Evolutionary conservation across 1,284 basidiomycete genomes (phyloP), one percentile per base, ranked within the genome.

Genomic region (Ceratobasidium sp.): DNA sequence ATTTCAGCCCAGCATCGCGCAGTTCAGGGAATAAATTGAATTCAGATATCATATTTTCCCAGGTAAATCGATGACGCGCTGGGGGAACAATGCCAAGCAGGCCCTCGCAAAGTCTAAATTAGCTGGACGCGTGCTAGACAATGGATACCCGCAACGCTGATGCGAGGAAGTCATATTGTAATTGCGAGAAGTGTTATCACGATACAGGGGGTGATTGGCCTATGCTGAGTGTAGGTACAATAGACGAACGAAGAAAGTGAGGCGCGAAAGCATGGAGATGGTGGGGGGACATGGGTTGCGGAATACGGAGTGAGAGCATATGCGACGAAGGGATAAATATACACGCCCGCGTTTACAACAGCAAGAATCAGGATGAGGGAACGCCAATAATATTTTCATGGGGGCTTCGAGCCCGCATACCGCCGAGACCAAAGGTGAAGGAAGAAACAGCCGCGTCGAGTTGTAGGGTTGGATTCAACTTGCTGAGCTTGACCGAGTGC

Each of bases 361-460:
- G 9, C 31, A 43, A 39, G n/a, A 19, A 51, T 62, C 39, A 74
- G 11, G 49, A 61, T 7, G 27, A 16, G 13, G 71, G 49, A 48
- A 56, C 62, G 14, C 61, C 72, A 65, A 74, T 8, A 9, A 16
- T 65, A 19, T 65, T 74, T 58, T 65, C 49, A 22, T 58, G 24
- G 16, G 72, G 72, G 48, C 72, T 74, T 22, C 72, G 72, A 46
- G 72, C 61, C 7, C 72, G 72, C 72, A 74, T 74, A 27, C 72
- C 72, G 9, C 61, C 61, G 3, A 54, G 72, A 31, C 72, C 72
- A 43, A 74, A 74, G 2, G 29, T 48, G 19, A 74, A 74, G 5
- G 62, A 64, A 58, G 61, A 43, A 53, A 74, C 58, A 29, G 46
- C 72, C n/a, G 62, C 72, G 37, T 74, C 72, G 29, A 74, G 72